A percentile compares a stretch with the other conserved stretches of the same genome.
Conservation (phyloP, 2,329 filamentous ascomycete genomes). For the Fusarium siculi region DNA sequence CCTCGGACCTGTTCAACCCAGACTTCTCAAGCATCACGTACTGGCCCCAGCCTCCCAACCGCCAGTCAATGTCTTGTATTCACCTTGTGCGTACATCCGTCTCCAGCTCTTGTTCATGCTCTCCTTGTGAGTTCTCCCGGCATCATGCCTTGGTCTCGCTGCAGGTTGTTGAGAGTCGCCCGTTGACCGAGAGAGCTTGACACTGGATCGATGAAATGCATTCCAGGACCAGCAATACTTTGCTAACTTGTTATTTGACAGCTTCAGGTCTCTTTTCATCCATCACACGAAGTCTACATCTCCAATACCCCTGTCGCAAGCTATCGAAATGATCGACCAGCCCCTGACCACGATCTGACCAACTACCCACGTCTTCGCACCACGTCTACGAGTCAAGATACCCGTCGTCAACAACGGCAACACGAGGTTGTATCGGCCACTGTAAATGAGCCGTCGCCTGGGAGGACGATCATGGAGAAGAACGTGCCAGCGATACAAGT, state of each 20-base stretch:
- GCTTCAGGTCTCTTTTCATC: not conserved
- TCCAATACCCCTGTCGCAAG: not conserved
- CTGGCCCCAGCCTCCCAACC: fast-evolving
- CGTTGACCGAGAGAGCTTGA: not conserved
- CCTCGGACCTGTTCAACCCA: not conserved
- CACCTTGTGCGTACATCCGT: fast-evolving
- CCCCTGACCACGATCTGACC: not conserved
- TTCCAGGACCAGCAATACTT: not conserved
- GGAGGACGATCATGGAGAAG: no score
- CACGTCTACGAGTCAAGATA: no score
- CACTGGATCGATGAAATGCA: not conserved
- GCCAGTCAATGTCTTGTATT: not conserved
- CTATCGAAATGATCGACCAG: not conserved
- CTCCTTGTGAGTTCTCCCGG: fast-evolving
- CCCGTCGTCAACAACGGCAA: no score
- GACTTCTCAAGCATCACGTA: not conserved
- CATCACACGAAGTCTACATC: not conserved
- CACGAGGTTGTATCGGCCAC: no score
- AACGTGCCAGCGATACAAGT: no score
- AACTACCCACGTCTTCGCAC: not conserved
- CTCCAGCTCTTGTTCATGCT: not conserved
- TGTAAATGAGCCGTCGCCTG: no score
- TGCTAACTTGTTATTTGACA: no score
- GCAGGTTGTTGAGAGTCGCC: not conserved
- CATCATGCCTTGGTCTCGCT: not conserved